These are phyloP conservation scores for Pythium brassicae DNA, from an alignment of 352 stramenopile genomes.

Conservation along the genomic window DNA sequence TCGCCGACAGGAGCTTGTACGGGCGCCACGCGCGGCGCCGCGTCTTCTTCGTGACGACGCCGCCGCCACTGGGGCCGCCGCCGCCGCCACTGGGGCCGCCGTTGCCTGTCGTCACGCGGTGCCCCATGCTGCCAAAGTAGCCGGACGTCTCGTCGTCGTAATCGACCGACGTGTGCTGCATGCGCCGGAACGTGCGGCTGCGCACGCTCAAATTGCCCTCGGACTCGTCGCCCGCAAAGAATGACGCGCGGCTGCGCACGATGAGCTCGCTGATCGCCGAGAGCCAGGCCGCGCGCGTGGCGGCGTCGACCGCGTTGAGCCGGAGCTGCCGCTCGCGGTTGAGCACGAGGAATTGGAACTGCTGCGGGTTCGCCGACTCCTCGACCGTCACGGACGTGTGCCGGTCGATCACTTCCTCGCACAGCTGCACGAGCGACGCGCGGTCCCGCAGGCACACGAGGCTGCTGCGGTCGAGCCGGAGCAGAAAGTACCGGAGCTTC, in stretches of 20 bases:
- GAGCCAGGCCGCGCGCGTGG: slow-evolving; percentile 57
- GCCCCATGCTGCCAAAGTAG: neutral
- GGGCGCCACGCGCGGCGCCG: slow-evolving; percentile 49
- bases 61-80: slow-evolving; percentile 15
- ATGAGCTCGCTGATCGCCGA: slow-evolving; percentile 79
- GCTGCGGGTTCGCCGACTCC: slow-evolving; percentile 50
- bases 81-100: slow-evolving; percentile 20
- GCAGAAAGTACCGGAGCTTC: slow-evolving; percentile 83
- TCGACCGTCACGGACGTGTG: slow-evolving; percentile 70
- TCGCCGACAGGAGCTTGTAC: slow-evolving; percentile 75
- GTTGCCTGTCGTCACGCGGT: slow-evolving; percentile 21
- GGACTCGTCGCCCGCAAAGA: slow-evolving; percentile 70
- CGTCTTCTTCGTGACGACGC: slow-evolving; percentile 19
- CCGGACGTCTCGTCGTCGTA: slow-evolving; percentile 41
- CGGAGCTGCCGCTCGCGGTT: slow-evolving; percentile 62
- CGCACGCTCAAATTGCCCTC: slow-evolving; percentile 40
- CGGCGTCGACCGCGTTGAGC: slow-evolving; percentile 66
- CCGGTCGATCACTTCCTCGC: slow-evolving; percentile 65
- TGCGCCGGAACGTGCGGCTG: slow-evolving; percentile 40
- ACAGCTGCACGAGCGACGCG: slow-evolving; percentile 64
- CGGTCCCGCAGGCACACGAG: slow-evolving; percentile 75
- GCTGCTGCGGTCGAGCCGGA: slow-evolving; percentile 61
- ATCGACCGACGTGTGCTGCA: slow-evolving; percentile 38
- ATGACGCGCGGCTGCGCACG: slow-evolving; percentile 68
- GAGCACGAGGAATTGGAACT: slow-evolving; percentile 83